Conservation (phyloP, 768 basidiomycete species). For the Rickenella mellea region DNA sequence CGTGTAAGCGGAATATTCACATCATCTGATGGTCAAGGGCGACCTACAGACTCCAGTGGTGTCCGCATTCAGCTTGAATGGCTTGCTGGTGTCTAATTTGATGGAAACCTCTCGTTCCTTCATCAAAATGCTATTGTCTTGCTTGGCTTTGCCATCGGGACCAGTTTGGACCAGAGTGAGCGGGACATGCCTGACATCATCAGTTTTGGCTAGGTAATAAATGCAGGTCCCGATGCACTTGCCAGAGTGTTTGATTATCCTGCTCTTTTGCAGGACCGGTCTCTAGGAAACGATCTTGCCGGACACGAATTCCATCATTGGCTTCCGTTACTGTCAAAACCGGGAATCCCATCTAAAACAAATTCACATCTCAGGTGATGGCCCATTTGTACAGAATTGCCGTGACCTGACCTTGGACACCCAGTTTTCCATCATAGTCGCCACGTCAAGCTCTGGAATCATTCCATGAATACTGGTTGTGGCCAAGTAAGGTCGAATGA, state of each 20-base stretch:
- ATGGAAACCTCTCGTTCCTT: constrained; percentile 58
- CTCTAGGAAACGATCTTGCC: constrained; percentile 89
- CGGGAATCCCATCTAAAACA: constrained; percentile 66
- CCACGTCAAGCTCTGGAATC: constrained; percentile 50
- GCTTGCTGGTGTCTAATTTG: constrained; percentile 59
- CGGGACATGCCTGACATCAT: constrained; percentile 60
- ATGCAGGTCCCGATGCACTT: constrained; percentile 4
- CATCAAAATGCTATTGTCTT: constrained; percentile 60
- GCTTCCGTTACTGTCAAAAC: constrained; percentile 80
- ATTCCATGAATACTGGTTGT: neutral
- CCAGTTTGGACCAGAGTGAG: constrained; percentile 61
- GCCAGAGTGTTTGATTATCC: constrained; percentile 89
- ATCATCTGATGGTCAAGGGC: too few species aligned
- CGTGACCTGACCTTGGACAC: constrained; percentile 50
- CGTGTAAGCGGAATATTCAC: too few species aligned
- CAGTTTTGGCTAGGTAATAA: too few species aligned
- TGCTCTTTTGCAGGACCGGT: constrained; percentile 69
- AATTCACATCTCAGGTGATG: neutral
- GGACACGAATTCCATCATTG: constrained; percentile 59
- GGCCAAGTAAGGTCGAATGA: constrained; percentile 1
- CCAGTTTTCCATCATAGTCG: constrained; percentile 87
- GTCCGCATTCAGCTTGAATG: constrained; percentile 87
- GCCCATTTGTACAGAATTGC: neutral
- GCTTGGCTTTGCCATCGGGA: constrained; percentile 40
- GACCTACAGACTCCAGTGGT: constrained; percentile 82